phyloP scores from a whole-genome alignment of 2,329 filamentous ascomycete species.

The Aspergillus sp. region DNA sequence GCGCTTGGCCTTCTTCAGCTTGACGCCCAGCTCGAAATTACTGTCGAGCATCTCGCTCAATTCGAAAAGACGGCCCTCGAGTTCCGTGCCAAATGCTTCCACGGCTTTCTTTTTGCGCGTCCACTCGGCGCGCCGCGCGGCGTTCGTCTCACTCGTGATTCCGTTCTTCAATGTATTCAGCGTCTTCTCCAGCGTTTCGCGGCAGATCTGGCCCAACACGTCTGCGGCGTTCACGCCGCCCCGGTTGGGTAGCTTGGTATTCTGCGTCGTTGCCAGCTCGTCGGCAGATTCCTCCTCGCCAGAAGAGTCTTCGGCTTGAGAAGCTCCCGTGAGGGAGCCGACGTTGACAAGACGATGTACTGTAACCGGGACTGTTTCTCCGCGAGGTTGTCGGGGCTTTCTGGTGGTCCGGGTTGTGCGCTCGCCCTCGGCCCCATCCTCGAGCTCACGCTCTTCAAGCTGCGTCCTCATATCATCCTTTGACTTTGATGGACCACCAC shows the following conservation, averaged over 20 bases:
- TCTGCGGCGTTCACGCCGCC: slow-evolving; percentile 51
- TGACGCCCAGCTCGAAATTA: slow-evolving; percentile 45
- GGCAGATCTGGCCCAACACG: slow-evolving; percentile 50
- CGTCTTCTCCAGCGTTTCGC: slow-evolving; percentile 49
- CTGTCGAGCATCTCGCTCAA: slow-evolving; percentile 53
- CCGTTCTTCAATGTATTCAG: slow-evolving; percentile 41
- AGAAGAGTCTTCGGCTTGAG: slow-evolving; percentile 18
- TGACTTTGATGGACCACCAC: slow-evolving; percentile 10
- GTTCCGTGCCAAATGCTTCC: slow-evolving; percentile 46
- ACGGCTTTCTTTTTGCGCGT: slow-evolving; percentile 48
- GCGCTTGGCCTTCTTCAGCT: slow-evolving; percentile 44
- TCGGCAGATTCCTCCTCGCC: slow-evolving; percentile 27
- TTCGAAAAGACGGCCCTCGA: slow-evolving; percentile 50
- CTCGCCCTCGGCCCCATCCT: slow-evolving; percentile 11
- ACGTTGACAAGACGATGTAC: slow-evolving; percentile 41
- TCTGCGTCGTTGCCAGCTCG: slow-evolving; percentile 31
- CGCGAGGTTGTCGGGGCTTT: slow-evolving; percentile 28
- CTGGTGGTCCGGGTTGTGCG: slow-evolving; percentile 14
- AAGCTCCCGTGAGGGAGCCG: slow-evolving; percentile 25
- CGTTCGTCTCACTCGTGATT: slow-evolving; percentile 39
- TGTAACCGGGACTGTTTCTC: slow-evolving; percentile 39
- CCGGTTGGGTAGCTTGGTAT: slow-evolving; percentile 37
- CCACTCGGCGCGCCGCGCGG: slow-evolving; percentile 38
- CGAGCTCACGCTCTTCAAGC: slow-evolving; percentile 9
- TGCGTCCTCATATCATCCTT: slow-evolving; percentile 8